Evolutionary conservation across 2,329 filamentous ascomycete species (phyloP), one percentile per base, ranked within the genome.

Genomic region (Colletotrichum sp.): DNA sequence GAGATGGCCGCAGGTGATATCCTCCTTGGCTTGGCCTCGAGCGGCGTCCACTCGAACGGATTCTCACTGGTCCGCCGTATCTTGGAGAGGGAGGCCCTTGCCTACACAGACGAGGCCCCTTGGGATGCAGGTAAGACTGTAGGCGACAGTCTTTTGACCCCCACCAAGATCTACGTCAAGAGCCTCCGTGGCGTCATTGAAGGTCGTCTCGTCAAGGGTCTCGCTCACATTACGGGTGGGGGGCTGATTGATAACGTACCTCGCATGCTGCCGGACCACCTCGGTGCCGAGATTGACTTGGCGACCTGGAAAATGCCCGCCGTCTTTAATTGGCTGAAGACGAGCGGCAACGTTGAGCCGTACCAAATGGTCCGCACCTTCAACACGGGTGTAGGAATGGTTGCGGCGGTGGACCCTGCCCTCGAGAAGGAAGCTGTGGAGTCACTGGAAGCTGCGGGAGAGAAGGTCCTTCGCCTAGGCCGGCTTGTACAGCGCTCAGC

Each of bases 11-110:
- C 91, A 77, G 97, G 96, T 34, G 96, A 99, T 82, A 89, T 98
- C 5, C 90, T 99, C 3, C 89, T 99, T 7, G 97, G 96, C 26
- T 89, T 99, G 13, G 93, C 91, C 13, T 98, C 96, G 28, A 95
- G 92, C 73, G 97, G 97, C 36, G 92, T 96, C 2, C 97, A 99
- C 88, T 98, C 96, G 39, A 99, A 99, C 85, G 97, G 97, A 65
- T 99, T 98, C 89, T 98, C 96, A 0, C 93, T 99, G n/a, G 94
- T 99, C 39, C 94, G 97, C 77, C 95, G 95, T 83, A 96, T 99
- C 81, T 90, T 99, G 78, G 92, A 95, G 80, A 90, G 90, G 75
- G 91, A 93, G 44, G 92, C 93, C 6, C 88, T 99, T 6, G 87
- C 87, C 59, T 98, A 96, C 87, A 88, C 90, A 15, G 92, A 94